Evolutionary conservation across 371 early-diverging fungal species (phyloP), one percentile per base, ranked within the genome.

Genomic region (Cokeromyces recurvatus): DNA sequence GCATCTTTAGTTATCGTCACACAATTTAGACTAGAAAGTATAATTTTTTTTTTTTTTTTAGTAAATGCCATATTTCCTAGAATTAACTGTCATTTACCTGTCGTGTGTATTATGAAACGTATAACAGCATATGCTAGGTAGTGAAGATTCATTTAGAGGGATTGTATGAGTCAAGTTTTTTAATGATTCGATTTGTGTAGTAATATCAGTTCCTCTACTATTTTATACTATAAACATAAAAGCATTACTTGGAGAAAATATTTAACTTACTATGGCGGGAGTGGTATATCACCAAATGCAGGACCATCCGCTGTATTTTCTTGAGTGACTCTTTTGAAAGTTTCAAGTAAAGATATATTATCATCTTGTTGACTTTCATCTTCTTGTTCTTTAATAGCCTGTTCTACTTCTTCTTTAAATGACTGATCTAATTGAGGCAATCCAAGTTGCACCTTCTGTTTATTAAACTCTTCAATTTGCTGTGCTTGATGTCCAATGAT

Each of bases 81-180:
- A 20, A 12, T 10, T 4, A 32, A 15, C 11, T 29, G 14, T 40
- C 15, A 21, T 16, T 27, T 68, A 84, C 83, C 72, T 71, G 63
- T 87, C 88, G 66, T 87, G 80, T 2, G 95, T 88, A 62, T 99
- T 99, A 66, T 95, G 94, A 46, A 98, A 86, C n/a, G 98, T 99
- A 67, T 94, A 97, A 58, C 90, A 92, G 68, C 94, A 94, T 29
- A 98, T 86, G 16, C 92, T 91, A 3, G 99, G 97, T 21, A 94
- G 74, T 7, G 89, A 81, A 5, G 78, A 71, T 14, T 83, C 77
- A 7, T 81, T 74, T 20, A 94, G 58, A 2, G 77, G 68, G 7
- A 90, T 81, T 43, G 90, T 84, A 44, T 90, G 85, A 55, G 85
- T 72, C 3, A 92, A 45, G 46, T 98, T 95, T 45, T 85, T 84